Evolutionary conservation across 306 rosid species (phyloP), one percentile per base, ranked within the genome.

Genomic region (Trifolium repens): DNA sequence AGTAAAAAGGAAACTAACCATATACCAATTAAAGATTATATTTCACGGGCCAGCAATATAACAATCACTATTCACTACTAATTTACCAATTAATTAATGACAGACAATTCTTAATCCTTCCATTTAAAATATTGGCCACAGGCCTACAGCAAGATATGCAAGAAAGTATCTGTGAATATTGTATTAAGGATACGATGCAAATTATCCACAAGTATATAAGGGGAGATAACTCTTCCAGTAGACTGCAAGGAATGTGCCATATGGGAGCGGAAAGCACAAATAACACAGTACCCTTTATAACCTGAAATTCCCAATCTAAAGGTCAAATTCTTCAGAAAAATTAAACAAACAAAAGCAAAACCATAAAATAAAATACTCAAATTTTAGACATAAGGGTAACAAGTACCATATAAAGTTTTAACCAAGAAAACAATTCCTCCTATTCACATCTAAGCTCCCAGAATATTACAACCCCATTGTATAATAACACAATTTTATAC

Each of bases 111-210:
- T 42, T 34, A 40, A 67, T 17, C 49, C 16, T 52, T 49, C 43
- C 44, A 16, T 42, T 69, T 13, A 27, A 9, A 5, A 11, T 34
- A 79, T 50, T 64, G 37, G 30, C n/a, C 37, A 53, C 40, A n/a
- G 14, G 50, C 24, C 16, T 24, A 69, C 14, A 35, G 13, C 2
- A 32, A 12, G 16, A 79, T 2, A 27, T 27, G 19, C 30, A 63
- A 39, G 0, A 13, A 47, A 74, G 39, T 15, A 37, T 9, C 24
- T 4, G 14, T 66, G 54, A 66, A 26, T 58, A 58, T 58, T 15
- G 35, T 42, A 66, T 40, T 66, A 81, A 90, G 97, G 98, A 94
- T 94, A 94, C 96, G 0, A 26, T 40, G 84, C 89, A 94, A 80
- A 79, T 94, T 89, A 24, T 89, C 17, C 26, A 90, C 96, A 32